These are phyloP conservation scores for Eimeria falciformis DNA, from an alignment of 169 alveolate species.

Conservation along the genomic window DNA sequence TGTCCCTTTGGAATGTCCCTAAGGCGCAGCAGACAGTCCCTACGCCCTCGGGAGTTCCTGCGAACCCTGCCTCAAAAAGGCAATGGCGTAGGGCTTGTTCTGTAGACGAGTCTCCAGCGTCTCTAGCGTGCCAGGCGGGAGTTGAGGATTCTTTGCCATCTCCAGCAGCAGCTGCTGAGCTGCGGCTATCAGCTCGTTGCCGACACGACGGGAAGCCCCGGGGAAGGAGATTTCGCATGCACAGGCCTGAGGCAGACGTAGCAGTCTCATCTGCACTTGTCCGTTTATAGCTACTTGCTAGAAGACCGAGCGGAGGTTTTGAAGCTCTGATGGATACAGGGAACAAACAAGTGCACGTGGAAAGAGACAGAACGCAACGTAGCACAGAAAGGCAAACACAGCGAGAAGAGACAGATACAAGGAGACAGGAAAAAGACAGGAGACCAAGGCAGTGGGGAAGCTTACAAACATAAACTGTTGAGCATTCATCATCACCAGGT, in stretches of 20 bases:
- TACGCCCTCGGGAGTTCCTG: no score
- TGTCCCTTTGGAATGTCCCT: no score
- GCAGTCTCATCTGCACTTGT: no score
- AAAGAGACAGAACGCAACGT: no score
- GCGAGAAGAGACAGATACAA: no score
- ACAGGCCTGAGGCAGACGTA: slow-evolving; percentile 38
- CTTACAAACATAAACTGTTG: slow-evolving; percentile 69
- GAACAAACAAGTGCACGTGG: no score
- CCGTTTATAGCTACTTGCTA: no score
- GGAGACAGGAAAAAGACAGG: no score
- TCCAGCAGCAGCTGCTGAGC: slow-evolving; percentile 60
- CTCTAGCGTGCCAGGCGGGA: slow-evolving; percentile 18
- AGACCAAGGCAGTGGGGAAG: background rate
- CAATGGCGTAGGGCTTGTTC: slow-evolving; percentile 13
- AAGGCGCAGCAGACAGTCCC: no score
- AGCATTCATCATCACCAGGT: slow-evolving; percentile 21
- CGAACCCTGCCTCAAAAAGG: slow-evolving; percentile 15
- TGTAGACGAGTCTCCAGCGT: background rate
- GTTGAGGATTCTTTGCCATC: slow-evolving; percentile 2
- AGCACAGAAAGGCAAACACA: no score
- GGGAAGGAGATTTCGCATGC: slow-evolving; percentile 53
- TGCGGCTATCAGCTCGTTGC: slow-evolving; percentile 23
- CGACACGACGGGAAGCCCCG: background rate
- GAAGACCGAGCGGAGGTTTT: background rate
- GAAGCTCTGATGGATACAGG: background rate